These are phyloP conservation scores for Aureobasidium sp. DNA, from an alignment of 2,329 filamentous ascomycete species.

Conservation along the genomic window DNA sequence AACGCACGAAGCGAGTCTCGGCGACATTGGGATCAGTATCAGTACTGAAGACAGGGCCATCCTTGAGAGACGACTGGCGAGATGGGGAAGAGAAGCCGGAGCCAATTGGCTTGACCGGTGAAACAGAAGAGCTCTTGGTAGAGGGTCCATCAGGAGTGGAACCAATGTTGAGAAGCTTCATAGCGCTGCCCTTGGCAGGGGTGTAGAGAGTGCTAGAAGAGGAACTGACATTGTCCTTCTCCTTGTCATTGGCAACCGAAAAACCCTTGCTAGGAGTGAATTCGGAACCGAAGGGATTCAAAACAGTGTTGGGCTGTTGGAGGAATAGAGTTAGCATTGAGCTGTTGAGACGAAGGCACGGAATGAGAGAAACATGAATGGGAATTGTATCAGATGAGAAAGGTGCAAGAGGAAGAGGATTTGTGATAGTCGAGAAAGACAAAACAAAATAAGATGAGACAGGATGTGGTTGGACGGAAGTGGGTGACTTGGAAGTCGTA, in stretches of 20 bases:
- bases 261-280: neutral
- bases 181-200: neutral
- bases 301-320: neutral
- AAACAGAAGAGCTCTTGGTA: neutral
- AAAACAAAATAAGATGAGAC: neutral
- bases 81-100: neutral
- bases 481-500: neutral
- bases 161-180: neutral
- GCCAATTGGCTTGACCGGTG: neutral
- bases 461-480: neutral
- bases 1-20: neutral
- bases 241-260: neutral
- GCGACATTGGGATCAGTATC: slow-evolving; percentile 1
- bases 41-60: slow-evolving; percentile 6
- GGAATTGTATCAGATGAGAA: neutral
- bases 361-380: neutral
- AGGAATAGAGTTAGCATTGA: neutral
- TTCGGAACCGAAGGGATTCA: neutral
- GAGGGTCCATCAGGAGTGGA: neutral
- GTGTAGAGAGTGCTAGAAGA: neutral
- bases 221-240: neutral
- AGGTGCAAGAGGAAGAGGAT: neutral
- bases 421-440: neutral
- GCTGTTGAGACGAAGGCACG: neutral
- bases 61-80: neutral